Base-by-base conservation (phyloP, 2,329 filamentous ascomycete genomes). In the Exophiala viscosa region DNA sequence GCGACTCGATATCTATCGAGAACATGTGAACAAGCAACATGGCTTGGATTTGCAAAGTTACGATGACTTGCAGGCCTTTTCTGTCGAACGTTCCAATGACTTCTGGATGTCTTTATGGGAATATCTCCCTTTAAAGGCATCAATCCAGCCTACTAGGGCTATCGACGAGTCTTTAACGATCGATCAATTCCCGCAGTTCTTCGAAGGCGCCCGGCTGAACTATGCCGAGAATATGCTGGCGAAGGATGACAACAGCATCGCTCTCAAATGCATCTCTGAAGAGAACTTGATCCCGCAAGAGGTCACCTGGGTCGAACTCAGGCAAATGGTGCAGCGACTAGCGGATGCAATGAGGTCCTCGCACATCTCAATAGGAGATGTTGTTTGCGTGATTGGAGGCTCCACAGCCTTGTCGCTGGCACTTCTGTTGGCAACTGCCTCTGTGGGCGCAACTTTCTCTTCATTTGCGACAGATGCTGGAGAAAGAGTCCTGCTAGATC, bases 401-500 rank as follows among this genome's bases (percentile, higher is more conserved):
- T 53, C 33, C 5, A 45, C 45, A 6, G 28, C 31, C 28, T 38
- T 32, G 31, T 49, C 49, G 11, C 41, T 57, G 11, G 45, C 41
- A 5, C 14, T 57, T 9, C 23, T 57, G n/a, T 40, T 57, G 35
- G 54, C 41, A 6, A 35, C 52, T 2, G 52, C 55, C 4, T 45
- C 43, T 23, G 33, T 58, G 10, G 55, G 52, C 8, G 48, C 45
- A 13, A 52, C 55, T 17, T 50, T 52, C 41, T 49, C 48, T 9
- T 47, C 52, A 3, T 52, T 55, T 20, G 55, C 55, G 11, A 50
- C 52, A 2, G 55, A 58, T 38, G 32, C 38, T 5, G 53, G 53
- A 36, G 50, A 48, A 15, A 34, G 36, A 31, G 49, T 52, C 14
- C 23, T 54, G 35, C 32, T 46, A 4, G 87, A 93, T 69, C 75